These are phyloP conservation scores for Deuterostichococcus epilithicus DNA, from an alignment of 139 green algal genomes.

Conservation along the genomic window DNA sequence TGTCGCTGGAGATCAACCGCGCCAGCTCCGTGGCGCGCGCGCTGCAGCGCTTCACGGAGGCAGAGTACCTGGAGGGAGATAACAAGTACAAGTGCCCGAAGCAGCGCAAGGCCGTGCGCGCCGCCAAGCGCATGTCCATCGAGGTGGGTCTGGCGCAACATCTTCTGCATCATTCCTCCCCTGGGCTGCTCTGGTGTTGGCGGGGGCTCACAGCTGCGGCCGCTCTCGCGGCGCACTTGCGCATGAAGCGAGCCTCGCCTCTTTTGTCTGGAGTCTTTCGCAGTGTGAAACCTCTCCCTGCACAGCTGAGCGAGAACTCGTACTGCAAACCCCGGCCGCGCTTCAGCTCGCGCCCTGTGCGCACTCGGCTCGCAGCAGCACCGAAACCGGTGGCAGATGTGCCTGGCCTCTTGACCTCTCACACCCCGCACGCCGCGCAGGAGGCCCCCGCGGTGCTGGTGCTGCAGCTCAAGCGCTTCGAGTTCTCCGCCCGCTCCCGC, in stretches of 20 bases:
- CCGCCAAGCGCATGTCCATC: slow-evolving; percentile 78
- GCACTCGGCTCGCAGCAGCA: too few relatives aligned
- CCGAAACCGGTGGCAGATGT: too few relatives aligned
- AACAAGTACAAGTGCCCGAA: slow-evolving; percentile 90
- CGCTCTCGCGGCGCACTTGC: too few relatives aligned
- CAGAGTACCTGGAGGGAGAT: slow-evolving; percentile 63
- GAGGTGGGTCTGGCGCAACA: slow-evolving; percentile 37
- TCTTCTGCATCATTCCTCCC: too few relatives aligned
- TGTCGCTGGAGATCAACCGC: slow-evolving; percentile 82
- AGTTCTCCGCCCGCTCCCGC: slow-evolving; percentile 50
- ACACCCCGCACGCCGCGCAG: background rate
- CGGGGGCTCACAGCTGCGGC: too few relatives aligned
- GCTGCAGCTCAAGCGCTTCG: slow-evolving; percentile 89
- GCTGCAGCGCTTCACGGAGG: slow-evolving; percentile 61
- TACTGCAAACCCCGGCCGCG: too few relatives aligned
- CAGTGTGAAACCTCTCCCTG: background rate
- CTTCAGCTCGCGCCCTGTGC: too few relatives aligned
- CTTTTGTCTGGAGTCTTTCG: too few relatives aligned
- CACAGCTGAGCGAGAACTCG: too few relatives aligned
- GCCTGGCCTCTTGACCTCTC: too few relatives aligned
- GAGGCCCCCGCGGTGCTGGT: slow-evolving; percentile 77
- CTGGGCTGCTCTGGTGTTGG: too few relatives aligned
- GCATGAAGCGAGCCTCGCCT: too few relatives aligned
- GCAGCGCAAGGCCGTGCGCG: slow-evolving; percentile 59
- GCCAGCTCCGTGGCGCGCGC: slow-evolving; percentile 53